A percentile compares a stretch with the other conserved stretches of the same genome.
phyloP scores from a whole-genome alignment of 495 filamentous ascomycete species.

The Podospora tetraspora region DNA sequence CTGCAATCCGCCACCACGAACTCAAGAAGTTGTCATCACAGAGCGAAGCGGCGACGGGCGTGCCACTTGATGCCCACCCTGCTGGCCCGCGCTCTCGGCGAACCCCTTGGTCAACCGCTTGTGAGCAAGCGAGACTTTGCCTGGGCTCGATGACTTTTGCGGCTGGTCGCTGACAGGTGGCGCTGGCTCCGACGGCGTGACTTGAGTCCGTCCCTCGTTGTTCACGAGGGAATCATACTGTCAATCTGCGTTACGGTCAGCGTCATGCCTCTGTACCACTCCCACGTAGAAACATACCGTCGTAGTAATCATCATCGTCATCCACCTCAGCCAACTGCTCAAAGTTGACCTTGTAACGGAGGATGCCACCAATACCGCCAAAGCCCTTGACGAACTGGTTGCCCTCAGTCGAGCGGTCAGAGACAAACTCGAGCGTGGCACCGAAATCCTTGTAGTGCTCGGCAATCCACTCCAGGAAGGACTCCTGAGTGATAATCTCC shows the following conservation, averaged over 20 bases:
- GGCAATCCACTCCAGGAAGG: constrained; percentile 98
- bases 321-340: constrained; percentile 92
- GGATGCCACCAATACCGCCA: constrained; percentile 93
- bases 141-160: constrained; percentile 34
- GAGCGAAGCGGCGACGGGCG: constrained; percentile 56
- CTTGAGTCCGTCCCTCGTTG: constrained; percentile 79
- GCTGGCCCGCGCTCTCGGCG: constrained; percentile 34
- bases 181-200: constrained; percentile 54
- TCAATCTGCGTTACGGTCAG: constrained; percentile 58
- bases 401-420: constrained; percentile 90
- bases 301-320: constrained; percentile 99
- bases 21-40: constrained; percentile 54
- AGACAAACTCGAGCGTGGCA: constrained; percentile 94
- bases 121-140: constrained; percentile 34
- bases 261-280: background rate
- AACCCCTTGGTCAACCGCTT: constrained; percentile 39
- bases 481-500: constrained; percentile 77
- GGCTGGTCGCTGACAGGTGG: constrained; percentile 31
- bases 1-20: constrained; percentile 29
- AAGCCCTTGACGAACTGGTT: constrained; percentile 99
- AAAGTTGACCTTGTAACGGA: constrained; percentile 99
- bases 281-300: constrained; percentile 49
- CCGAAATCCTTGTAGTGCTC: constrained; percentile 97
- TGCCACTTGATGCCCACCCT: constrained; percentile 35
- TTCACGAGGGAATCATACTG: constrained; percentile 81